Base-by-base conservation (phyloP, 2,329 filamentous ascomycete species). In the Cytospora paraplurivora region DNA sequence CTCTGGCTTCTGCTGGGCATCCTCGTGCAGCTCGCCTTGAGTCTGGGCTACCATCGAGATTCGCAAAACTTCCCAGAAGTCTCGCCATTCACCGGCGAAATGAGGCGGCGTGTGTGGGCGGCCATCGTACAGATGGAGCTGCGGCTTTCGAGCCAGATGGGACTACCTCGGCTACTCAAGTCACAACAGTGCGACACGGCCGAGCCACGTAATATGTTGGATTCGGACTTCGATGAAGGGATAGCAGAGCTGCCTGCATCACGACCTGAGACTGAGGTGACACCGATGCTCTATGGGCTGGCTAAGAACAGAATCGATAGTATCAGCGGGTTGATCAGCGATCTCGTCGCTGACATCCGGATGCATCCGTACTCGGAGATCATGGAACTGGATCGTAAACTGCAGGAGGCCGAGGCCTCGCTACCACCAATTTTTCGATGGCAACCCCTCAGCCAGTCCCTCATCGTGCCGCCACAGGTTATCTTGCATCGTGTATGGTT, bases 401-500 rank as follows among this genome's bases (percentile, higher is more conserved):
- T 73, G 5, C 52, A 63, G 3, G 58, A 67, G 4, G 63, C 68
- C 2, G 37, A 58, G 13, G 49, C 17, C 33, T 56, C 50, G 5
- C 59, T 72, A 7, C 71, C 71, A 7, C 37, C 41, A 10, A 59
- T 56, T 38, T 56, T 70, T 1, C 59, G 53, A 35, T 70, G 69
- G 68, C 57, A 62, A 7, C 64, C 70, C 1, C 67, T 71, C 13
- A 34, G 62, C 1, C 53, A 65, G 32, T 81, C 77, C 6, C 75
- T 85, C 21, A 78, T 77, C 3, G 81, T 85, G 56, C 71, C 79
- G 1, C 75, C 81, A 1, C 75, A 80, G n/a, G 67, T 82, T 10
- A 77, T 86, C 37, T 81, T 85, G 74, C 76, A 77, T 32, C 76
- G 81, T 6, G 78, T 83, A 65, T 82, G 80, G 49, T 70, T 86